These are phyloP conservation scores for Thamnidium elegans DNA, from an alignment of 192 early-diverging fungal species.

Conservation along the genomic window DNA sequence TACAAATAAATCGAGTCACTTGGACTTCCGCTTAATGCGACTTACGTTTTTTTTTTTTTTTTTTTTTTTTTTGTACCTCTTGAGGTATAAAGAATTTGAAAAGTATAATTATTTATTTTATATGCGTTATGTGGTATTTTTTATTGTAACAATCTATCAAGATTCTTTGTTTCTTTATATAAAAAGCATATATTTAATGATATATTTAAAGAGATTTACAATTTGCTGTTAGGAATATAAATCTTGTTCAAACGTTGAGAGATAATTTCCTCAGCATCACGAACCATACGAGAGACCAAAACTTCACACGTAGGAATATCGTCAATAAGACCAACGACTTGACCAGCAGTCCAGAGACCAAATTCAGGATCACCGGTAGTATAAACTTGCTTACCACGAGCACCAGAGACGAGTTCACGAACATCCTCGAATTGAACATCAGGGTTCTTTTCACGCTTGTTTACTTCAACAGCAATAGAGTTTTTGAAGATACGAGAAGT, in stretches of 20 bases:
- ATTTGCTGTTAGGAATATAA: slow-evolving; percentile 23
- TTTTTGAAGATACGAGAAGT: slow-evolving; percentile 76
- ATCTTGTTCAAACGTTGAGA: slow-evolving; percentile 14
- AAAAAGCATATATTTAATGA: too few species aligned
- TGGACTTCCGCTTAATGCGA: too few species aligned
- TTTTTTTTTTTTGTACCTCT: too few species aligned
- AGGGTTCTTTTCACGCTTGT: slow-evolving; percentile 62
- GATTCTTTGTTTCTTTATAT: not conserved
- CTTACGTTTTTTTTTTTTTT: too few species aligned
- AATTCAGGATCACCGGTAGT: slow-evolving; percentile 55
- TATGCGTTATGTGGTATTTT: too few species aligned
- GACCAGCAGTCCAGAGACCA: slow-evolving; percentile 65
- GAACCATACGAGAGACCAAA: slow-evolving; percentile 54
- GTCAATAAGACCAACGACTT: slow-evolving; percentile 69
- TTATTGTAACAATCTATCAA: too few species aligned
- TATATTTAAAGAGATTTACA: slow-evolving; percentile 4
- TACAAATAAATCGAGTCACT: too few species aligned
- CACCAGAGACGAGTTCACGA: slow-evolving; percentile 63
- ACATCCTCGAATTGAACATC: slow-evolving; percentile 68
- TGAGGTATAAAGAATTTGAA: too few species aligned
- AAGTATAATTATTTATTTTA: too few species aligned
- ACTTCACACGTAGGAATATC: slow-evolving; percentile 78
- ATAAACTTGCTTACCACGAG: slow-evolving; percentile 55
- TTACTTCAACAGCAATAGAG: slow-evolving; percentile 66
- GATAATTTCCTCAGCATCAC: slow-evolving; percentile 49